These are phyloP conservation scores for Boletus barrowsii DNA, from an alignment of 768 basidiomycete species.

Conservation along the genomic window DNA sequence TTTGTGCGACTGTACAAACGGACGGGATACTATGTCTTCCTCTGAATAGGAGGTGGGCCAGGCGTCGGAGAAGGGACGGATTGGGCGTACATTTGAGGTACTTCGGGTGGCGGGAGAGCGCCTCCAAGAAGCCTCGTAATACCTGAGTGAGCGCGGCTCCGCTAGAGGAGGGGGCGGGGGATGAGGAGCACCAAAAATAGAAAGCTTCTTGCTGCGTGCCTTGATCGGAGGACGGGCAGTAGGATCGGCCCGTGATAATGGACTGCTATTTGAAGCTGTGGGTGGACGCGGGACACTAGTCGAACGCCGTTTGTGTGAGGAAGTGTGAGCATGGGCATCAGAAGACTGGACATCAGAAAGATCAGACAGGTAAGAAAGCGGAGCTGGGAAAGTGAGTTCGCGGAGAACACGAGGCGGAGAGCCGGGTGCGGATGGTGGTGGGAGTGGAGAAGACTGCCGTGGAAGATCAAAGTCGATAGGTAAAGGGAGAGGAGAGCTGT, in stretches of 20 bases:
- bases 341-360: conserved; percentile 9
- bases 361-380: conserved; percentile 49
- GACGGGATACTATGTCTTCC: conserved; percentile 34
- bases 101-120: conserved; percentile 23
- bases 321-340: conserved; percentile 5
- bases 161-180: conserved; percentile 44
- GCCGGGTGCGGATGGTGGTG: conserved; percentile 11
- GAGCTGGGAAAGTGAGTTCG: conserved; percentile 73
- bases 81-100: neutral
- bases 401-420: conserved; percentile 36
- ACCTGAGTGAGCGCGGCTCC: conserved; percentile 44
- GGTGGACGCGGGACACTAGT: conserved; percentile 3
- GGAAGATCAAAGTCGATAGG: conserved; percentile 44
- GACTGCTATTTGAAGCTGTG: conserved; percentile 8
- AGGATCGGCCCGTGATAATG: conserved; percentile 21
- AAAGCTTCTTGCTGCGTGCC: conserved; percentile 23
- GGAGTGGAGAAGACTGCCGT: conserved; percentile 21
- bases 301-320: conserved; percentile 3
- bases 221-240: conserved; percentile 11
- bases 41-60: conserved; percentile 35
- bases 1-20: conserved; percentile 35
- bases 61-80: conserved; percentile 19
- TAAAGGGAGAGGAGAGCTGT: conserved; percentile 52
- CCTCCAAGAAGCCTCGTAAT: conserved; percentile 52
- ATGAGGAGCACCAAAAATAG: conserved; percentile 38